Conservation (phyloP, 2,329 filamentous ascomycete species). For the Stagonosporopsis vannaccii region DNA sequence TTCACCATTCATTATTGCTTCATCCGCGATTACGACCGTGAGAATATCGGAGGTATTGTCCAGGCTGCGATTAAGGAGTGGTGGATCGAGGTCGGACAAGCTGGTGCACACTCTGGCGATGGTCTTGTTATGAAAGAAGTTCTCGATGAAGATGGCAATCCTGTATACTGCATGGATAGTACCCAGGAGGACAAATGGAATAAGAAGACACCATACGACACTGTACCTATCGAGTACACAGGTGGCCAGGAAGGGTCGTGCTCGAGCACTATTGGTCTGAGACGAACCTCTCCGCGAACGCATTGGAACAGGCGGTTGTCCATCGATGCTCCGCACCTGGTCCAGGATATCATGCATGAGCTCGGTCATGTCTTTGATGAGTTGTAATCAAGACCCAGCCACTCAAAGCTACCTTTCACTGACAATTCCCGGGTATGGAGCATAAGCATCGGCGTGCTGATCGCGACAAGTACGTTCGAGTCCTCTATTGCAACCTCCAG, state of each 20-base stretch:
- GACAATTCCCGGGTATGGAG: conserved; percentile 4
- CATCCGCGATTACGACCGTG: not conserved
- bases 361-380: conserved; percentile 3
- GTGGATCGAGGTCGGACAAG: not conserved
- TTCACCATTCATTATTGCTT: conserved; percentile 1
- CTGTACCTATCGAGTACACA: conserved; percentile 6
- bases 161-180: not conserved
- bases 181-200: not conserved
- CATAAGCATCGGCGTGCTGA: conserved; percentile 13
- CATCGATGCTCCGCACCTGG: not conserved
- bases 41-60: not conserved
- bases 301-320: not conserved
- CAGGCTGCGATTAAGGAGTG: not conserved
- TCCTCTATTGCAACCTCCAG: not conserved
- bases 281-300: not conserved
- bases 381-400: too few relatives aligned
- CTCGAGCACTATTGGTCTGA: conserved; percentile 1
- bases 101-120: not conserved
- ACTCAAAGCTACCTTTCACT: not conserved
- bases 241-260: not conserved
- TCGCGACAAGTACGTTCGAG: conserved; percentile 12
- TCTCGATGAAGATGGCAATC: not conserved
- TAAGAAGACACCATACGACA: not conserved
- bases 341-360: conserved; percentile 1
- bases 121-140: not conserved